These are phyloP conservation scores for Ogataea pignaliae DNA, from an alignment of 805 yeast species.

Conservation along the genomic window DNA sequence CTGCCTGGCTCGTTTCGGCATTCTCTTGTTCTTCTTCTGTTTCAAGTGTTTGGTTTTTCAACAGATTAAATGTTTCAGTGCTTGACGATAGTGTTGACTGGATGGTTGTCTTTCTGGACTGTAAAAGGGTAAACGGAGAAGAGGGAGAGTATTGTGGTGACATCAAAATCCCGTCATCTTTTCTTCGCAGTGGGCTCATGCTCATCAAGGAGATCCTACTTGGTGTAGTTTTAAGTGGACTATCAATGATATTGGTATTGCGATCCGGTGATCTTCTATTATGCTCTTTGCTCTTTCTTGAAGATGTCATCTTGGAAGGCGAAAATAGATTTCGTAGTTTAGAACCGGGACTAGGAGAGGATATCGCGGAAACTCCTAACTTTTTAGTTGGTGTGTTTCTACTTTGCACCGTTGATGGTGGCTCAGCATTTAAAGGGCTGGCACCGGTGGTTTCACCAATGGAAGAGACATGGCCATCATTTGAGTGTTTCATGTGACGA, in stretches of 20 bases:
- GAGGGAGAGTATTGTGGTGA: too few relatives aligned
- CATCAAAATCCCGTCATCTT: not conserved
- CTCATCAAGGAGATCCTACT: not conserved
- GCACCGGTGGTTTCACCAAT: too few relatives aligned
- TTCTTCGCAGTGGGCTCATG: not conserved
- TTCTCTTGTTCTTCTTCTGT: not conserved
- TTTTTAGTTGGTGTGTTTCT: not conserved
- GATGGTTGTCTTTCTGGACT: too few relatives aligned
- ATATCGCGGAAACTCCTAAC: not conserved
- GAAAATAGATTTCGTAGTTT: constrained; percentile 3
- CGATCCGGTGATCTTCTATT: not conserved
- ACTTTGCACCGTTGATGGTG: too few relatives aligned
- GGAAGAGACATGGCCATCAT: too few relatives aligned
- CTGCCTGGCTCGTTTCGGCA: not conserved
- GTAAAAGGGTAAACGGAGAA: too few relatives aligned
- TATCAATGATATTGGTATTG: not conserved
- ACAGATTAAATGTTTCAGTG: not conserved
- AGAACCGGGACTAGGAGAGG: constrained; percentile 10
- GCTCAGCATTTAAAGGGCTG: too few relatives aligned
- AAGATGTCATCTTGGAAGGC: too few relatives aligned
- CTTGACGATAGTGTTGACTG: too few relatives aligned
- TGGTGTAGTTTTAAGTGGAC: not conserved
- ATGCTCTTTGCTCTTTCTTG: not conserved
- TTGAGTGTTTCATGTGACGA: too few relatives aligned
- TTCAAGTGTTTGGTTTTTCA: not conserved